Base-by-base conservation (phyloP, 1,139 yeast species). In the Magnusiomyces suaveolens region DNA sequence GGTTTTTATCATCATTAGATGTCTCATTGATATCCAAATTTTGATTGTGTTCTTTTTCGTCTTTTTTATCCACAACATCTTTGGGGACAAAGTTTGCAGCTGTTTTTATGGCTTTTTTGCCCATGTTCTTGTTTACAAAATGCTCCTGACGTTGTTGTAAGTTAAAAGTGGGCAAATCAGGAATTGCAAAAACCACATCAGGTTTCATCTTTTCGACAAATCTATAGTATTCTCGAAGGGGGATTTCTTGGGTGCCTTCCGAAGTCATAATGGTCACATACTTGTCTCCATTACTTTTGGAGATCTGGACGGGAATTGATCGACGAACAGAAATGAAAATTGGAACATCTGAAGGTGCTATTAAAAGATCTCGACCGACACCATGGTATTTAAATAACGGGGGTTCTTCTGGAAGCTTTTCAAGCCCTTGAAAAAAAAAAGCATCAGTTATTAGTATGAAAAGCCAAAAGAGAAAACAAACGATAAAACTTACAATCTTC, bases 171-270 rank as follows among this genome's bases (percentile, higher is more conserved):
- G 74, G 71, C 21, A 63, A 49, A 57, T 71, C 75, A 1, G 68
- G 67, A 3, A 66, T 65, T 2, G 67, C 60, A 0, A 69, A 54
- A 36, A 69, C 62, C 26, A 67, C 46, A 48, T 69, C 72, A 2
- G 73, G 69, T 29, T 56, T 50, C 51, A 68, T 52, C 46, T 56
- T 56, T 16, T 48, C 53, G 18, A 62, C 62, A 52, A 68, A 57
- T 54, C 57, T 54, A 51, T 57, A 51, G 56, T 57, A 67, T n/a
- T 58, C 60, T 2, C 56, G 55, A 18, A 72, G 49, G 1, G 65
- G 60, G 54, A 70, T 57, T 29, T 64, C 62, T 33, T 65, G 63
- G 51, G 67, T 60, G 18, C 76, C 76, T 52, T 71, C 75, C 10
- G 66, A 57, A 0, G 76, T 72, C 59, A 63, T 63, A 23, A 73